A percentile compares a stretch with the other conserved stretches of the same genome.
Evolutionary conservation across 495 filamentous ascomycete species (phyloP).

Genomic region (Aspergillus hancockii): DNA sequence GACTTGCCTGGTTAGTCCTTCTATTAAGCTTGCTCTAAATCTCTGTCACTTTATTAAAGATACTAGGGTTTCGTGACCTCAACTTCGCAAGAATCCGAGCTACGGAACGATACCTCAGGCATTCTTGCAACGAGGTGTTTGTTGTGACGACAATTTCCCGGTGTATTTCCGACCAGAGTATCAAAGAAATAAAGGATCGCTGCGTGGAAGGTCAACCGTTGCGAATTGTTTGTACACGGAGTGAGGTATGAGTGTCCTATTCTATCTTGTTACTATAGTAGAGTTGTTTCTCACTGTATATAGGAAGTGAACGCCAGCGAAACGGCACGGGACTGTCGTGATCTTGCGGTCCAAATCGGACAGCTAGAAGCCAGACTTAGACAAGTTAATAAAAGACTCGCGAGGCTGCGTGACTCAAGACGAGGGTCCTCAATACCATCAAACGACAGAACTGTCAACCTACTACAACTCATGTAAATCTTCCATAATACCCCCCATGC

Average conservation of each 20-base stretch:
- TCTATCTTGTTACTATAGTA: background rate
- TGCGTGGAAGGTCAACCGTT: slow-evolving; percentile 17
- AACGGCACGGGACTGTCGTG: slow-evolving; percentile 12
- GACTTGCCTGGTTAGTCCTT: slow-evolving; percentile 33
- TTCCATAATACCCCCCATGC: background rate
- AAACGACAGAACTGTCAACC: background rate
- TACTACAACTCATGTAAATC: background rate
- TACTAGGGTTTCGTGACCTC: slow-evolving; percentile 30
- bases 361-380: slow-evolving; percentile 9
- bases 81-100: slow-evolving; percentile 31
- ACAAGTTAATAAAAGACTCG: slow-evolving; percentile 9
- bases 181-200: slow-evolving; percentile 24
- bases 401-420: background rate
- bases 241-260: slow-evolving; percentile 21
- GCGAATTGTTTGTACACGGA: slow-evolving; percentile 28
- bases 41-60: background rate
- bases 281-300: background rate
- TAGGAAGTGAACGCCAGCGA: slow-evolving; percentile 26
- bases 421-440: background rate
- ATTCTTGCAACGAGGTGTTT: slow-evolving; percentile 35
- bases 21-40: slow-evolving; percentile 1
- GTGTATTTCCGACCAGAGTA: slow-evolving; percentile 21
- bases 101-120: slow-evolving; percentile 30
- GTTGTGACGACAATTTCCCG: slow-evolving; percentile 28
- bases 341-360: slow-evolving; percentile 12